These are phyloP conservation scores for Saksenaea vasiformis DNA, from an alignment of 371 early-diverging fungal genomes.

Conservation along the genomic window DNA sequence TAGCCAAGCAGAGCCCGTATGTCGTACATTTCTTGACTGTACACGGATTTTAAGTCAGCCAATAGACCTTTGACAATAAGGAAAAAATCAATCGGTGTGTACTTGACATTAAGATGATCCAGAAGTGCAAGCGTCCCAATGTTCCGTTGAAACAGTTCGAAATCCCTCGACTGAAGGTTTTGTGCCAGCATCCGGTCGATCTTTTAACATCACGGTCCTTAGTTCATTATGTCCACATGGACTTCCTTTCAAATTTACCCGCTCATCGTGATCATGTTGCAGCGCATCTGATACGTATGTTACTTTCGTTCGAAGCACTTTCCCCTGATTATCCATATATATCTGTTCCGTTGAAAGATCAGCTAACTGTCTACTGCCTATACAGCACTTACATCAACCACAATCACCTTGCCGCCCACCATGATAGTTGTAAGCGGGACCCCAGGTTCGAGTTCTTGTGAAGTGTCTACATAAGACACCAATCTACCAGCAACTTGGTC, in stretches of 20 bases:
- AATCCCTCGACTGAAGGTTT: slow-evolving; percentile 47
- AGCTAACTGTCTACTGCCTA: not conserved
- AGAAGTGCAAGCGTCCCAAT: slow-evolving; percentile 52
- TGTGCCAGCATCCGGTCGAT: slow-evolving; percentile 52
- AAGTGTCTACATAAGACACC: slow-evolving; percentile 55
- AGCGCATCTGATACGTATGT: slow-evolving; percentile 56
- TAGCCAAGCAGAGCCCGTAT: not conserved
- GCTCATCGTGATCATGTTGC: slow-evolving; percentile 53
- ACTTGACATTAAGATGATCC: slow-evolving; percentile 55
- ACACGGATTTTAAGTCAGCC: slow-evolving; percentile 97
- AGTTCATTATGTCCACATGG: not conserved
- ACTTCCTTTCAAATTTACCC: slow-evolving; percentile 21
- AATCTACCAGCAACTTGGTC: slow-evolving; percentile 24
- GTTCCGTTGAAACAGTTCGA: slow-evolving; percentile 51
- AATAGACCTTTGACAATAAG: slow-evolving; percentile 50
- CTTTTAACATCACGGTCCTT: slow-evolving; percentile 13
- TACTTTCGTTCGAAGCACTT: slow-evolving; percentile 50
- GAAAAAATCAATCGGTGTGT: slow-evolving; percentile 56
- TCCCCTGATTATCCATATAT: slow-evolving; percentile 55
- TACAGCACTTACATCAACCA: slow-evolving; percentile 52
- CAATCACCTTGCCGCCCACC: slow-evolving; percentile 60
- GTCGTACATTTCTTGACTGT: slow-evolving; percentile 42
- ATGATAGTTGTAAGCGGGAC: slow-evolving; percentile 55
- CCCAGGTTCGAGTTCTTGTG: slow-evolving; percentile 39
- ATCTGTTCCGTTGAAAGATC: slow-evolving; percentile 33